Evolutionary conservation across 2,329 filamentous ascomycete genomes (phyloP), one percentile per base, ranked within the genome.

Genomic region (Epichloe elymi): DNA sequence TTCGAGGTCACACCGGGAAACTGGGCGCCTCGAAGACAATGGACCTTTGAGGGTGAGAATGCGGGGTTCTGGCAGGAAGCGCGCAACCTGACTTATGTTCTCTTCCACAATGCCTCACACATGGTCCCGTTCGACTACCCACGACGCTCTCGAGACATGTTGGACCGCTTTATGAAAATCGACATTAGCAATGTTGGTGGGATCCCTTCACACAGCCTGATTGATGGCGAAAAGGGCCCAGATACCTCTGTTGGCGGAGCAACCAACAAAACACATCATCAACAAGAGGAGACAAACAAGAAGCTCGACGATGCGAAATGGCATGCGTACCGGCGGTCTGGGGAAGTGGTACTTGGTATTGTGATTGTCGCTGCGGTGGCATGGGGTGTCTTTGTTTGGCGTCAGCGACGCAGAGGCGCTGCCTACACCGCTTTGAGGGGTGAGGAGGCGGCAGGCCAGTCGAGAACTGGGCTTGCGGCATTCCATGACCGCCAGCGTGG

Each of bases 61-160:
- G 90, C 90, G 3, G 93, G 93, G 23, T 88, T 94, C 63, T 98
- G 91, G 75, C 94, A 98, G 67, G 81, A 89, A 65, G 91, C 93
- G 2, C 83, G 94, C 57, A 98, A 98, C 68, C 71, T 98, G 54
- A 96, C 93, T 1, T 98, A 98, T 63, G 83, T 98, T 35, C 75
- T 94, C 40, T 95, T 97, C 70, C 88, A 95, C 73, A 95, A 98
- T 66, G 83, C 88, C 15, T 95, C 87, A 47, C 93, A 98, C 68
- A 98, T 98, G 93, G 93, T 98, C 1, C 94, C 93, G 1, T 97
- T 93, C 62, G 91, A 98, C 67, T 86, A 86, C 60, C 84, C 91
- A 1, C 82, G 88, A 46, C 84, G 89, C 54, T 86, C 83, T 19
- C 81, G 91, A 55, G 93, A 97, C 65, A 98, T 98, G 93, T 81